phyloP scores from a whole-genome alignment of 768 basidiomycete genomes.

The Mrakia gelida region DNA sequence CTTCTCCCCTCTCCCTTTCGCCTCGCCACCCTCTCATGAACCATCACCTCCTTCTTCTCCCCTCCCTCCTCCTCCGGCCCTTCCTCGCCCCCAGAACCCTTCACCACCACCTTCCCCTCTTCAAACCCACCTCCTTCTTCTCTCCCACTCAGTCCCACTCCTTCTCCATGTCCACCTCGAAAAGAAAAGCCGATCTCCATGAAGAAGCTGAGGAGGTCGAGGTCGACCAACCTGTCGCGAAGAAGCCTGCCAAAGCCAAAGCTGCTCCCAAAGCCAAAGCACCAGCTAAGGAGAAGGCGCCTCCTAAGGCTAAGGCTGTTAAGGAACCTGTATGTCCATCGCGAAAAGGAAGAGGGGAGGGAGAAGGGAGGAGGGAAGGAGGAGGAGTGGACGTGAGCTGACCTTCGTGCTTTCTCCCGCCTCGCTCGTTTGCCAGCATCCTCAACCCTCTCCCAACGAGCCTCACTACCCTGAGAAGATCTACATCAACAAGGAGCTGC shows the following conservation, averaged over 20 bases:
- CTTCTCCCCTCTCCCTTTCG: no score
- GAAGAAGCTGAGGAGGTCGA: neutral
- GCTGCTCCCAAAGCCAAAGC: constrained; percentile 13
- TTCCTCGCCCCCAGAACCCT: neutral
- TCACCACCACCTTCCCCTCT: no score
- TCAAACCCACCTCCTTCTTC: no score
- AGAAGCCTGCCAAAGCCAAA: neutral
- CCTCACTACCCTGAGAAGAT: constrained; percentile 1
- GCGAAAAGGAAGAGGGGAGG: neutral
- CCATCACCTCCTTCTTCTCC: no score
- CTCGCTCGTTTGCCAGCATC: neutral
- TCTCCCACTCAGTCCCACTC: neutral
- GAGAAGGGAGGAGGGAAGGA: neutral
- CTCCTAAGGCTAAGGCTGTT: neutral
- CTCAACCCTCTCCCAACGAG: constrained; percentile 7
- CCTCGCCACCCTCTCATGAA: no score
- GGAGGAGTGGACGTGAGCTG: neutral
- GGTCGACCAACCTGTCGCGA: neutral
- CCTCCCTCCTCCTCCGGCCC: neutral
- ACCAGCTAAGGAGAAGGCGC: neutral
- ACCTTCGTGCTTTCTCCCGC: neutral
- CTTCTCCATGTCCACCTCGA: neutral
- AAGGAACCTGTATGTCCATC: neutral
- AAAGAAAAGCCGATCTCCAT: neutral
- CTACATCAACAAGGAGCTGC: constrained; percentile 31